Evolutionary conservation across 306 rosid species (phyloP), one percentile per base, ranked within the genome.

Genomic region (Castanospermum australe): DNA sequence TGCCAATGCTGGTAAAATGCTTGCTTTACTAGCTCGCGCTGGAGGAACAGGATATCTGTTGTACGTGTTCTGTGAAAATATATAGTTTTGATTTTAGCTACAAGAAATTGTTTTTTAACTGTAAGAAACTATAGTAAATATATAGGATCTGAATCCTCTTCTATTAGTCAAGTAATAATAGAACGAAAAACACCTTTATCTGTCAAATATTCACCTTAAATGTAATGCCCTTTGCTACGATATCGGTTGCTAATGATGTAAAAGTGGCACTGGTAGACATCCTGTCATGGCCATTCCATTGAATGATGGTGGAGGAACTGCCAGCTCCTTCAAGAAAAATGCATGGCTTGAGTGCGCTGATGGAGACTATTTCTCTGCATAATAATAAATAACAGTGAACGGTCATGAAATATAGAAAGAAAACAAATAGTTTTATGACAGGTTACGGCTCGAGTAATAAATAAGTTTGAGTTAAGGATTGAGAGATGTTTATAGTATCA

Each of bases 31-130:
- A n/a, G 11, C 25, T 20, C 4, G 33, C 9, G 13, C 13, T 6
- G 4, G 0, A 2, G 4, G 7, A 0, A n/a, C n/a, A n/a, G 70
- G 71, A 12, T 12, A n/a, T n/a, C n/a, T 17, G 17, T 80, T 80
- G 17, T 48, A 73, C 3, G 44, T 60, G 24, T 86, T 86, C 90
- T 83, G 84, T 52, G 20, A 61, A n/a, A 18, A 47, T 15, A 41
- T n/a, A n/a, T n/a, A n/a, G n/a, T n/a, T 24, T 2, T 7, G 3
- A 57, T 8, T 13, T 21, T 2, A 32, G 22, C n/a, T 11, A 2
- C 5, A 20, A 71, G 36, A 38, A 56, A 52, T 36, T 3, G 17
- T 22, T 67, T 67, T 21, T 41, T 21, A 2, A 42, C n/a, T n/a
- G n/a, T n/a, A n/a, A n/a, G n/a, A n/a, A n/a, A n/a, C n/a, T n/a